These are phyloP conservation scores for Amphirosellinia nigrospora DNA, from an alignment of 495 filamentous ascomycete genomes.

Conservation along the genomic window DNA sequence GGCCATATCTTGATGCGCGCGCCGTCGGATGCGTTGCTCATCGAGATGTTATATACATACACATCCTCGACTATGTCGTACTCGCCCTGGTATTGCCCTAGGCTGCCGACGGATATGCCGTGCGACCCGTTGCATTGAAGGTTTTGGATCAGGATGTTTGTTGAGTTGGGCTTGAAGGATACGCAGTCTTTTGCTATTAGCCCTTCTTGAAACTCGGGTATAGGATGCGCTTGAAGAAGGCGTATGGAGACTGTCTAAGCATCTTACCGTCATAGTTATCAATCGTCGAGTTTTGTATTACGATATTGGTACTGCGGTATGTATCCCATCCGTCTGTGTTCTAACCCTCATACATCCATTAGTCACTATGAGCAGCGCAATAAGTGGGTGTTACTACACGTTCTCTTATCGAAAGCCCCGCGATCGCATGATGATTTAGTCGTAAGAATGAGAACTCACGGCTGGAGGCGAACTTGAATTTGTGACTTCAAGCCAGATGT, in stretches of 20 bases:
- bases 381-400: neutral
- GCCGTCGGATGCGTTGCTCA: constrained; percentile 68
- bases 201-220: no score
- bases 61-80: constrained; percentile 71
- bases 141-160: constrained; percentile 71
- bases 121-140: constrained; percentile 74
- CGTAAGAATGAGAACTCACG: constrained; percentile 39
- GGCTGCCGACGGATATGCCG: constrained; percentile 72
- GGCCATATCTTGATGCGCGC: constrained; percentile 78
- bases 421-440: no score
- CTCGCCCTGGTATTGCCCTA: constrained; percentile 69
- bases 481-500: constrained; percentile 60
- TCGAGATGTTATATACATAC: constrained; percentile 69
- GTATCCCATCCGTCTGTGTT: constrained; percentile 74
- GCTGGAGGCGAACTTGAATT: constrained; percentile 23
- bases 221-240: no score
- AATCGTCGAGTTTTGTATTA: constrained; percentile 70
- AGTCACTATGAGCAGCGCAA: constrained; percentile 29
- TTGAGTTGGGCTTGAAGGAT: constrained; percentile 74
- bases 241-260: neutral
- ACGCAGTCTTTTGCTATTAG: constrained; percentile 73
- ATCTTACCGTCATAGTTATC: constrained; percentile 67
- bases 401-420: neutral
- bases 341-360: constrained; percentile 49
- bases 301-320: constrained; percentile 63